Percentiles rank a stretch among this genome's conserved stretches.
Conservation (phyloP, 495 filamentous ascomycete species). For the Neurospora sp. region DNA sequence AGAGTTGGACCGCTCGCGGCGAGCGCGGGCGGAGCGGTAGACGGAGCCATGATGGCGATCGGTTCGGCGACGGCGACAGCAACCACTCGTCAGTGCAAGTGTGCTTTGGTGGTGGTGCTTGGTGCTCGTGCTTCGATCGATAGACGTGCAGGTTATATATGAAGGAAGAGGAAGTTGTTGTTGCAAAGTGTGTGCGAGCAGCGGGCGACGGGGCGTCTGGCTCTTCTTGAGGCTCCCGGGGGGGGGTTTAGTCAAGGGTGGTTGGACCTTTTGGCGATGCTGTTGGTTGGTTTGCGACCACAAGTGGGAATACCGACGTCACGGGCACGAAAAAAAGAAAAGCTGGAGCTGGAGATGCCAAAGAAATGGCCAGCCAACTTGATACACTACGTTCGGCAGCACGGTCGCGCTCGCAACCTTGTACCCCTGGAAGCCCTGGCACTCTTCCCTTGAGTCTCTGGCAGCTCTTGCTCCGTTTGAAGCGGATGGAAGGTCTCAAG, state of each 20-base stretch:
- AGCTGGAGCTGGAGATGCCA: neutral
- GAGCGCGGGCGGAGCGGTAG: constrained; percentile 12
- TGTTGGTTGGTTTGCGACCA: neutral
- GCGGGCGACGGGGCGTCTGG: neutral
- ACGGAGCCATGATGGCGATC: neutral
- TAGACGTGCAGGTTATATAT: neutral
- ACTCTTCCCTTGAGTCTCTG: neutral
- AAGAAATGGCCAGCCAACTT: neutral
- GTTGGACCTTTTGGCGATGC: neutral
- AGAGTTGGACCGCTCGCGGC: constrained; percentile 31
- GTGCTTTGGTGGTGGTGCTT: neutral
- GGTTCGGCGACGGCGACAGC: neutral
- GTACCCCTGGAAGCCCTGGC: neutral
- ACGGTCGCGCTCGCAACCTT: neutral
- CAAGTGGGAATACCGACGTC: neutral
- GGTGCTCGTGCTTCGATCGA: neutral
- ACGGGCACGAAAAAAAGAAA: neutral
- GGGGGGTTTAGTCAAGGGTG: neutral
- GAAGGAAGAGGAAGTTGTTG: neutral
- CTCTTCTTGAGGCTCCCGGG: neutral
- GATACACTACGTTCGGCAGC: neutral
- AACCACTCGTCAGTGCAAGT: neutral
- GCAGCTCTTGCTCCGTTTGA: neutral
- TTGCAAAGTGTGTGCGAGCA: neutral
- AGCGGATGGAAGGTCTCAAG: neutral